These are phyloP conservation scores for Polyplosphaeria fusca DNA, from an alignment of 495 filamentous ascomycete species.

Conservation along the genomic window DNA sequence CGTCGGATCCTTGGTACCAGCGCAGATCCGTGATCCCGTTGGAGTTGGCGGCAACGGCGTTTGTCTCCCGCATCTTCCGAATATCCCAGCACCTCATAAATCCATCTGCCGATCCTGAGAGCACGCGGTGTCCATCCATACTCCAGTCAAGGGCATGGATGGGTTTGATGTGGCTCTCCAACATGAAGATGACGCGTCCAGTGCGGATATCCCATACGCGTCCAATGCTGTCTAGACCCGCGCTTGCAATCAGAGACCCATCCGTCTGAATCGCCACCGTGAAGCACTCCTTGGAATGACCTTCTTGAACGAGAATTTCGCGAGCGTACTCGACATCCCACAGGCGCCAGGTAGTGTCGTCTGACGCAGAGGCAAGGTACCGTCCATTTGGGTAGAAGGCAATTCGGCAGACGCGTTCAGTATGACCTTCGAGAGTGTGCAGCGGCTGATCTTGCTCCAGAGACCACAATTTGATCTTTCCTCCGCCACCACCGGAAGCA, in stretches of 20 bases:
- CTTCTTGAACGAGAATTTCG: conserved; percentile 88
- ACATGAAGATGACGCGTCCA: conserved; percentile 90
- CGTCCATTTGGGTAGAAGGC: conserved; percentile 92
- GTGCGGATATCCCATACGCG: conserved; percentile 96
- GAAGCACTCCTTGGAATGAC: conserved; percentile 89
- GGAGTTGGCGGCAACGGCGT: conserved; percentile 84
- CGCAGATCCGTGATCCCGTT: conserved; percentile 88
- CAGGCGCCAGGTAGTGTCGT: conserved; percentile 93
- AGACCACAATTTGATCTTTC: conserved; percentile 87
- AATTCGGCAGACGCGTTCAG: conserved; percentile 79
- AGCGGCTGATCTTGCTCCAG: conserved; percentile 78
- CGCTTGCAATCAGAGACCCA: conserved; percentile 84
- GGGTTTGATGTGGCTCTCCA: conserved; percentile 89
- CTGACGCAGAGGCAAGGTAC: conserved; percentile 89
- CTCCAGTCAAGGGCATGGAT: conserved; percentile 93
- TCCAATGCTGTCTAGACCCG: conserved; percentile 88
- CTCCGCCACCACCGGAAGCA: conserved; percentile 87
- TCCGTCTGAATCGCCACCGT: conserved; percentile 84
- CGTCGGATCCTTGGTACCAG: conserved; percentile 85
- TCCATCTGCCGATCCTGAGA: conserved; percentile 88
- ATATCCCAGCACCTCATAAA: conserved; percentile 98
- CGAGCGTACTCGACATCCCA: conserved; percentile 88
- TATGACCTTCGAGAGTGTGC: conserved; percentile 79
- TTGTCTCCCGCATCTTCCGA: conserved; percentile 76
- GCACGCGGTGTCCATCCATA: conserved; percentile 79